phyloP scores from a whole-genome alignment of 768 basidiomycete genomes.

The Grammothele lineata region DNA sequence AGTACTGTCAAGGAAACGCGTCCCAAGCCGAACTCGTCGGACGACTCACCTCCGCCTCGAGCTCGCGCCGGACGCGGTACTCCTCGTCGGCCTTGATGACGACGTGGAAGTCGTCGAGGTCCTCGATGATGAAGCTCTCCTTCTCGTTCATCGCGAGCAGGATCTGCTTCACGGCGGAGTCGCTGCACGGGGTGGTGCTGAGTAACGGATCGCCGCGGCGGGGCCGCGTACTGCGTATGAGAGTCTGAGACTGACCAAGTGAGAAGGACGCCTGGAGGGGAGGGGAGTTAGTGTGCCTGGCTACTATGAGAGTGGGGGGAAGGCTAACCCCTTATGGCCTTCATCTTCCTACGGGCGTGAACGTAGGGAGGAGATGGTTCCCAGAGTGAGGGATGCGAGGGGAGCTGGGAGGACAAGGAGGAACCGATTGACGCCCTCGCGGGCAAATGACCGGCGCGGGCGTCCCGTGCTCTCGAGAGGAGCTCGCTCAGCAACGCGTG shows the following conservation, averaged over 20 bases:
- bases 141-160: conserved; percentile 79
- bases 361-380: background rate
- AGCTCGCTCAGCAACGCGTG: too few species aligned
- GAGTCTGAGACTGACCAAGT: conserved; percentile 55
- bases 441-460: too few species aligned
- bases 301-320: conserved; percentile 4
- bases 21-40: too few species aligned
- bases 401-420: background rate
- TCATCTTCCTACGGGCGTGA: conserved; percentile 36
- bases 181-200: conserved; percentile 53
- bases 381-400: conserved; percentile 3
- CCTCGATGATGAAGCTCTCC: conserved; percentile 79
- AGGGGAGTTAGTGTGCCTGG: conserved; percentile 6
- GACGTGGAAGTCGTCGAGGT: conserved; percentile 79
- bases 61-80: conserved; percentile 62
- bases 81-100: conserved; percentile 83
- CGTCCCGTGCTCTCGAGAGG: too few species aligned
- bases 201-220: background rate
- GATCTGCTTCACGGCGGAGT: conserved; percentile 88
- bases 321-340: conserved; percentile 56
- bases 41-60: conserved; percentile 67
- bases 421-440: conserved; percentile 11
- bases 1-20: background rate
- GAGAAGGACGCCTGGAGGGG: conserved; percentile 51
- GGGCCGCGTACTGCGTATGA: background rate